A percentile compares a stretch with the other conserved stretches of the same genome.
Evolutionary conservation across 768 basidiomycete genomes (phyloP).

Genomic region (Tulasnella sp.): DNA sequence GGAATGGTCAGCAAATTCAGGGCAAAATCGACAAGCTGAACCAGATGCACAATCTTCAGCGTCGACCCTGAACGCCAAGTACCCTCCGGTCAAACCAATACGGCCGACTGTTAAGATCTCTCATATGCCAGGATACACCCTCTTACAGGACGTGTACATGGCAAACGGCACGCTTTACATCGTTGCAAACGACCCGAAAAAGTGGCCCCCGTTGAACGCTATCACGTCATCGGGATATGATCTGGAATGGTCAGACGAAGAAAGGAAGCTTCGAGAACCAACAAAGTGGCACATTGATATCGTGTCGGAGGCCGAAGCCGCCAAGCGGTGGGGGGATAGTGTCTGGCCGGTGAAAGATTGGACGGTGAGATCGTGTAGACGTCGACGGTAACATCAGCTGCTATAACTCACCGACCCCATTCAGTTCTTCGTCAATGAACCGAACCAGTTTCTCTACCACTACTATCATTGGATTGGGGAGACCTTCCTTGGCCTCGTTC

Average conservation of each 20-base stretch:
- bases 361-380: slow-evolving; percentile 54
- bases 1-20: neutral
- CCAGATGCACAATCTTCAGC: neutral
- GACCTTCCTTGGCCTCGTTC: slow-evolving; percentile 67
- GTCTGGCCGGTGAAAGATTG: slow-evolving; percentile 72
- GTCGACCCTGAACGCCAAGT: neutral
- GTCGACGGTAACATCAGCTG: slow-evolving; percentile 39
- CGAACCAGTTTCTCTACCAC: slow-evolving; percentile 67
- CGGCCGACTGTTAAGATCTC: slow-evolving; percentile 61
- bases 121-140: slow-evolving; percentile 80
- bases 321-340: slow-evolving; percentile 65
- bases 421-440: slow-evolving; percentile 82
- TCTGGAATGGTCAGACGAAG: slow-evolving; percentile 61
- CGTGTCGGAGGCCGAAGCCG: slow-evolving; percentile 69
- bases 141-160: slow-evolving; percentile 79
- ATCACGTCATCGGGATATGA: slow-evolving; percentile 71
- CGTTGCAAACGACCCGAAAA: slow-evolving; percentile 65
- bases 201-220: slow-evolving; percentile 63
- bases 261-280: slow-evolving; percentile 63
- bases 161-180: slow-evolving; percentile 72
- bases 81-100: neutral
- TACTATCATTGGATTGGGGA: slow-evolving; percentile 39
- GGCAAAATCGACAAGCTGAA: neutral
- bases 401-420: slow-evolving; percentile 56
- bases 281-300: slow-evolving; percentile 78